Base-by-base conservation (phyloP, 306 rosid species). In the Cucurbita argyrosperma region DNA sequence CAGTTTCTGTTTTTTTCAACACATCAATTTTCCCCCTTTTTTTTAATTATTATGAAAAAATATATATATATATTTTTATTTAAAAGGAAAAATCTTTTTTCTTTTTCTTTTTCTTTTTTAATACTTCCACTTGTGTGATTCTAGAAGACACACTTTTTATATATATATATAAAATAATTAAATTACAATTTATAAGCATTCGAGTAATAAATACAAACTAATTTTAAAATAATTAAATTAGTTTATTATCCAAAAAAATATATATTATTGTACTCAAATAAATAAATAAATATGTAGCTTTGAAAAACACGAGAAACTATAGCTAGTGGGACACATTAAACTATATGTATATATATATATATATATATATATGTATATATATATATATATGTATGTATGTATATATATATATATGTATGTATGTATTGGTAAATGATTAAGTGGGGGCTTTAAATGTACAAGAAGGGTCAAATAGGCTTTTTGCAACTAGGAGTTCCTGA, bases 1-100 rank as follows among this genome's bases (percentile, higher is more conserved):
- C 70, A 64, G 51, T 64, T 64, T 42, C 70, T 64, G 70, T 64
- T 64, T 64, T 64, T 40, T 64, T n/a, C 70, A 64, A 64, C 50
- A 16, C 49, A 8, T 64, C 70, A 40, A 64, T 64, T 64, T 63
- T 6, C 66, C 45, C 8, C 1, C 3, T 60, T 60, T 60, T 60
- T 60, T 50, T 50, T 50, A 12, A 3, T 59, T 11, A 56, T 56
- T 21, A 21, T 19, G 6, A 49, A 47, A 11, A n/a, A n/a, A n/a
- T n/a, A n/a, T n/a, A n/a, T n/a, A n/a, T n/a, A n/a, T n/a, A 47
- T 11, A 43, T 42, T 42, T 7, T 43, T 1, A 43, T 43, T 8
- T 30, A 30, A 30, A 30, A 30, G 35, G 4, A 30, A 30, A 30
- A 30, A 43, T 43, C 5, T 4, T 43, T 43, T 43, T 1, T 51